A percentile compares a stretch with the other conserved stretches of the same genome.
These are phyloP conservation scores for Linnemannia schmuckeri DNA, from an alignment of 192 early-diverging fungal genomes.

Conservation along the genomic window DNA sequence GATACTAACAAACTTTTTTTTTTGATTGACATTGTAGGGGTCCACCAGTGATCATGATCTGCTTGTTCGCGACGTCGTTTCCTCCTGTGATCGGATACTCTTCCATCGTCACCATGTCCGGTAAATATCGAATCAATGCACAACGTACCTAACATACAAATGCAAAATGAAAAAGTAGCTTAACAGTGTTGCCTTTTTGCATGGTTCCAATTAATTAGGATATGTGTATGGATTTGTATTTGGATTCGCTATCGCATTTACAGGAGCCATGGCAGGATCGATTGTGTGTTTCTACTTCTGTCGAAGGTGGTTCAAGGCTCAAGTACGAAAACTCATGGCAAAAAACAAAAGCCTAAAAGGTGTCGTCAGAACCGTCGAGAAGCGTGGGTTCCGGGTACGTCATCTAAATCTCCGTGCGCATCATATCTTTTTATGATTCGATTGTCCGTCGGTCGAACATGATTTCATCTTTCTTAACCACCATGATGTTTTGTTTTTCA, in stretches of 20 bases:
- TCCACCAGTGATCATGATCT: conserved; percentile 59
- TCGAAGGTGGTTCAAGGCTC: conserved; percentile 60
- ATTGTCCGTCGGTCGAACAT: not conserved
- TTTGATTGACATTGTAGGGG: conserved; percentile 43
- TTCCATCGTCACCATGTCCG: conserved; percentile 72
- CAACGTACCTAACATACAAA: too few relatives aligned
- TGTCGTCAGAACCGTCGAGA: conserved; percentile 69
- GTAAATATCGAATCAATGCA: conserved; percentile 4
- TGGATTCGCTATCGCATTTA: conserved; percentile 72
- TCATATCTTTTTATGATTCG: not conserved
- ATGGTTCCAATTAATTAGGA: conserved; percentile 29
- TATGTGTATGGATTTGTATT: conserved; percentile 74
- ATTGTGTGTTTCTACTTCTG: conserved; percentile 68
- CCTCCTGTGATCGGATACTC: conserved; percentile 79
- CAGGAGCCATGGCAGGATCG: conserved; percentile 67
- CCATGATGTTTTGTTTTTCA: not conserved
- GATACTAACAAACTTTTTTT: not conserved
- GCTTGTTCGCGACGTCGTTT: conserved; percentile 74
- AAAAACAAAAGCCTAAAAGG: conserved; percentile 64
- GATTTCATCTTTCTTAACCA: not conserved
- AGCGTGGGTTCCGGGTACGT: conserved; percentile 71
- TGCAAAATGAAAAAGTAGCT: not conserved
- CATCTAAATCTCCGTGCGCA: not conserved
- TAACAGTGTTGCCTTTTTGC: not conserved
- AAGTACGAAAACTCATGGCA: conserved; percentile 57